Evolutionary conservation across 2,329 filamentous ascomycete species (phyloP).

Genomic region (Neonectria ditissima): DNA sequence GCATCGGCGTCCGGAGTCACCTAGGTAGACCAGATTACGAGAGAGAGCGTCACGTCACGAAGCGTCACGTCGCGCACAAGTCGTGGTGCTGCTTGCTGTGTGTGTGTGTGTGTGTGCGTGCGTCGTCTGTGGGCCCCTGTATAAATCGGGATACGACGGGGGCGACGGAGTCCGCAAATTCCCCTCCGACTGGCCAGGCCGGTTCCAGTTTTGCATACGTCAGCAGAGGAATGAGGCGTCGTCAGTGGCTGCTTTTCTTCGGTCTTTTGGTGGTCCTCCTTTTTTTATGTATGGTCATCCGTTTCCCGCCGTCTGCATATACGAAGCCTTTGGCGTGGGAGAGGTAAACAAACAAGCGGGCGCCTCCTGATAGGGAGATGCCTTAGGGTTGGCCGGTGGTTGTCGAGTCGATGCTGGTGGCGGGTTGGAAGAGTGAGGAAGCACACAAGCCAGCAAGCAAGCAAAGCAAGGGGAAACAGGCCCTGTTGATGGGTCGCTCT

Average conservation of each 20-base stretch:
- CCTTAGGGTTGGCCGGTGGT: not conserved
- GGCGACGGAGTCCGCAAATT: conserved; percentile 3
- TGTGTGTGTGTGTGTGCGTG: no score
- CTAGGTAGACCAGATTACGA: no score
- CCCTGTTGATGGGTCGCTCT: not conserved
- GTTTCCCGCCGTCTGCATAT: conserved; percentile 9
- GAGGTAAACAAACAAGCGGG: not conserved
- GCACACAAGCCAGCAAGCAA: no score
- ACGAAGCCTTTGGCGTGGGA: conserved; percentile 3
- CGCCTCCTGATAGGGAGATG: not conserved
- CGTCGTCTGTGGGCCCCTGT: no score
- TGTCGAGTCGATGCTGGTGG: not conserved
- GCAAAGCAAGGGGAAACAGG: not conserved
- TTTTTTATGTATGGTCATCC: no score
- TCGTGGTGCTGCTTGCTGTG: not conserved
- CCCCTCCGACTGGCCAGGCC: not conserved
- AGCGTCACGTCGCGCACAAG: not conserved
- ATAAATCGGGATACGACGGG: conserved; percentile 29
- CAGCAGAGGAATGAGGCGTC: conserved; percentile 9
- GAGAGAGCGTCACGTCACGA: not conserved
- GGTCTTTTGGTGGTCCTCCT: no score
- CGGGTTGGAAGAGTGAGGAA: no score
- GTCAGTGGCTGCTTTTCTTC: conserved; percentile 4
- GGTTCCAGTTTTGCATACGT: conserved; percentile 12
- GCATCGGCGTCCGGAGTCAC: not conserved